Evolutionary conservation across 495 filamentous ascomycete genomes (phyloP).

Genomic region (Durotheca rogersii): DNA sequence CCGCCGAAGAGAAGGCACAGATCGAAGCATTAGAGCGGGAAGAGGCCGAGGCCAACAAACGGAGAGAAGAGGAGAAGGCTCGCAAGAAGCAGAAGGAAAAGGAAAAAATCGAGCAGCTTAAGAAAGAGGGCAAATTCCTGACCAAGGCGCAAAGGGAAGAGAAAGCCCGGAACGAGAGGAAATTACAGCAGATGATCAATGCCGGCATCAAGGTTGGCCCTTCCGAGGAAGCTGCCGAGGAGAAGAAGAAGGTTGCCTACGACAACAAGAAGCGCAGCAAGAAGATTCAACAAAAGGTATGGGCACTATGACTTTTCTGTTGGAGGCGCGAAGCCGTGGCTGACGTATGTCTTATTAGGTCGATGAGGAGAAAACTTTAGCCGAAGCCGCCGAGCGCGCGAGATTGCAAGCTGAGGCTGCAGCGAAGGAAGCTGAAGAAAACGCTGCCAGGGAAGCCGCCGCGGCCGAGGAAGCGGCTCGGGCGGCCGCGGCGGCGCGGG

Average conservation of each 20-base stretch:
- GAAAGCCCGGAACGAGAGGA: conserved; percentile 77
- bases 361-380: conserved; percentile 69
- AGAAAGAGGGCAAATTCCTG: conserved; percentile 91
- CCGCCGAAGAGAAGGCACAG: conserved; percentile 73
- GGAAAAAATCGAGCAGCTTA: conserved; percentile 91
- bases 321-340: neutral
- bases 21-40: conserved; percentile 66
- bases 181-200: conserved; percentile 91
- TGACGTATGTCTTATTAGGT: conserved; percentile 38
- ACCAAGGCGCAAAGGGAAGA: conserved; percentile 92
- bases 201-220: conserved; percentile 82
- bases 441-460: conserved; percentile 54
- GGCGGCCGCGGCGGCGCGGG: conserved; percentile 53
- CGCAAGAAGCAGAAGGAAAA: conserved; percentile 93
- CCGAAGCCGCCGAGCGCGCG: conserved; percentile 68
- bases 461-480: conserved; percentile 58
- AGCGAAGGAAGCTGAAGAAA: conserved; percentile 59
- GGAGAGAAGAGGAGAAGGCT: conserved; percentile 66
- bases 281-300: conserved; percentile 69
- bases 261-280: conserved; percentile 74
- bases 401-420: conserved; percentile 65
- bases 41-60: conserved; percentile 58
- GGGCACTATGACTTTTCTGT: conserved; percentile 8
- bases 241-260: conserved; percentile 70
- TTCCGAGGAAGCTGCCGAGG: conserved; percentile 57